phyloP scores from a whole-genome alignment of 108 stramenopile genomes.

The Fragilaria crotonensis region DNA sequence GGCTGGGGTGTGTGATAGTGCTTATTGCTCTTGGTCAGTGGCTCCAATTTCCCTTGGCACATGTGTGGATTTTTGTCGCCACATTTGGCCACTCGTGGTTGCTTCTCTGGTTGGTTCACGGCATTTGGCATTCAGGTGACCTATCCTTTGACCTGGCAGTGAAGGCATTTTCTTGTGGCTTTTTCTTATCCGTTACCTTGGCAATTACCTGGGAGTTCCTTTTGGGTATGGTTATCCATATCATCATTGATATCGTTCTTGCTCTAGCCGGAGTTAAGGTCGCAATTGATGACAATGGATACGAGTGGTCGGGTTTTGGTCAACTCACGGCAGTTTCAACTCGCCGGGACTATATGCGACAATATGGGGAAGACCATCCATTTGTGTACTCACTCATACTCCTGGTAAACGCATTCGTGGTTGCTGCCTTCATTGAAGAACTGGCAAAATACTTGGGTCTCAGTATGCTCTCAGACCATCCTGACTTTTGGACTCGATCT shows the following conservation, averaged over 20 bases:
- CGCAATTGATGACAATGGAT: constrained; percentile 40
- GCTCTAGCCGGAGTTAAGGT: constrained; percentile 38
- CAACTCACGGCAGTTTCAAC: background rate
- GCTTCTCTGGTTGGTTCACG: constrained; percentile 47
- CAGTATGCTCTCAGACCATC: constrained; percentile 68
- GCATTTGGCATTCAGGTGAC: constrained; percentile 47
- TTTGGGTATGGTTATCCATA: constrained; percentile 29
- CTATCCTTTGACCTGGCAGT: constrained; percentile 71
- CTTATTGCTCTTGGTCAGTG: constrained; percentile 16
- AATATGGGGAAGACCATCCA: constrained; percentile 50
- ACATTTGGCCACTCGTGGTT: constrained; percentile 52
- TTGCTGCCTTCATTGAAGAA: constrained; percentile 74
- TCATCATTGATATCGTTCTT: constrained; percentile 32
- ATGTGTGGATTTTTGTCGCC: constrained; percentile 33
- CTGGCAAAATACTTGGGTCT: constrained; percentile 78
- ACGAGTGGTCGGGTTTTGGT: constrained; percentile 16
- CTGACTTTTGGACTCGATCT: constrained; percentile 55
- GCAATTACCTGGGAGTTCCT: constrained; percentile 60
- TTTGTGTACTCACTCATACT: constrained; percentile 49
- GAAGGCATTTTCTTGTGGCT: constrained; percentile 74
- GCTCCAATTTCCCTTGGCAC: constrained; percentile 18
- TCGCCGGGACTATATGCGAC: constrained; percentile 23
- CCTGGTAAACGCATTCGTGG: constrained; percentile 41
- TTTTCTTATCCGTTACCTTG: constrained; percentile 57
- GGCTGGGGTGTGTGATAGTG: constrained; percentile 4